Percentiles rank a stretch among this genome's conserved stretches.
phyloP scores from a whole-genome alignment of 192 early-diverging fungal species.

The Backusella parvicylindrica region DNA sequence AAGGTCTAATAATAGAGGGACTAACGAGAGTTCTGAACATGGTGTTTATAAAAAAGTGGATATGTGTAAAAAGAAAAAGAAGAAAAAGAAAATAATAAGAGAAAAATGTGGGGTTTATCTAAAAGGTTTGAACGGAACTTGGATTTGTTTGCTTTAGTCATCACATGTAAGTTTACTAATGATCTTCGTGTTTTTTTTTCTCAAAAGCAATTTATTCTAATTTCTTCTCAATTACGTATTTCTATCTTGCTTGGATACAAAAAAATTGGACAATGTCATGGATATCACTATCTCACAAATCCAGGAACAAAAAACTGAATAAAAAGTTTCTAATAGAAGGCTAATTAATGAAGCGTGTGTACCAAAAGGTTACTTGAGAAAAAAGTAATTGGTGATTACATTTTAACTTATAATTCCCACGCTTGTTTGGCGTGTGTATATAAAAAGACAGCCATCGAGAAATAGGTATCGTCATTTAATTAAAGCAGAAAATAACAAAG shows the following conservation, averaged over 20 bases:
- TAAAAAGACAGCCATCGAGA: background rate
- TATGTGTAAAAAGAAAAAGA: background rate
- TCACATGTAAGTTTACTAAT: background rate
- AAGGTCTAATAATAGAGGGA: constrained; percentile 26
- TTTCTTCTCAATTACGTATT: background rate
- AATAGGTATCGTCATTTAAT: background rate
- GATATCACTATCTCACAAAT: background rate
- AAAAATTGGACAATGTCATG: background rate
- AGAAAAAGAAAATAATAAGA: background rate
- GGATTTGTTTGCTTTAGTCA: background rate
- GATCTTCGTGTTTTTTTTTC: background rate
- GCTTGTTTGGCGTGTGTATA: background rate
- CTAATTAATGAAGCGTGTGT: background rate
- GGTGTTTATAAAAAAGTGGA: background rate
- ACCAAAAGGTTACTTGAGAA: background rate
- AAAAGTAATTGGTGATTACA: background rate
- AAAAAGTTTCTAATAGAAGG: background rate
- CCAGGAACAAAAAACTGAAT: background rate
- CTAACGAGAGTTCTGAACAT: constrained; percentile 26
- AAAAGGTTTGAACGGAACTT: background rate
- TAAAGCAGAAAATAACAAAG: background rate
- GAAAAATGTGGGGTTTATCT: constrained; percentile 2
- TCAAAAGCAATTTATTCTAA: background rate
- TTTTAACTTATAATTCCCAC: background rate
- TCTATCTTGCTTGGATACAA: background rate